Conservation (phyloP, 345 rosid species). For the Clarkia xantiana region DNA sequence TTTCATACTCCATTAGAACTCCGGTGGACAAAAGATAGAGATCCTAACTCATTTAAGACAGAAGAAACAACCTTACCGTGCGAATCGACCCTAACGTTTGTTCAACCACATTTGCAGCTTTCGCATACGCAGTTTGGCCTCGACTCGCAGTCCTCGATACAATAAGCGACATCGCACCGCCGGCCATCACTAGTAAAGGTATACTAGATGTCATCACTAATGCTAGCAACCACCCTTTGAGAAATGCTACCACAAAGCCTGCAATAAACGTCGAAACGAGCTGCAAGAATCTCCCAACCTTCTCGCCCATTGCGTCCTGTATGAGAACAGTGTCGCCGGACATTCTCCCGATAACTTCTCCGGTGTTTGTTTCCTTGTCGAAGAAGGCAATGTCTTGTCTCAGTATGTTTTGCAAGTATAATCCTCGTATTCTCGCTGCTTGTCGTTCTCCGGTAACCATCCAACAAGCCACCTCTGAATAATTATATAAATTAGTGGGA, state of each 20-base stretch:
- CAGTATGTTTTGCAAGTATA: constrained; percentile 59
- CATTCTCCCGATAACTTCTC: constrained; percentile 87
- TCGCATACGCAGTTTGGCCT: constrained; percentile 56
- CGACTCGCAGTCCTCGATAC: constrained; percentile 43
- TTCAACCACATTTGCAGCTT: constrained; percentile 59
- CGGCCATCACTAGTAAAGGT: constrained; percentile 55
- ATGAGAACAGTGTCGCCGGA: constrained; percentile 90
- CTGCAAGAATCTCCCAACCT: constrained; percentile 81
- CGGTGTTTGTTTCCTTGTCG: constrained; percentile 69
- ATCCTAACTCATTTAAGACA: neutral
- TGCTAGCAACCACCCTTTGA: constrained; percentile 79
- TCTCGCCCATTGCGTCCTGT: constrained; percentile 94
- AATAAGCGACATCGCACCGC: constrained; percentile 36
- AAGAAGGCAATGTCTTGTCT: constrained; percentile 72
- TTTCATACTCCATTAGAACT: neutral
- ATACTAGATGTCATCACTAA: constrained; percentile 55
- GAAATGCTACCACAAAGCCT: constrained; percentile 61
- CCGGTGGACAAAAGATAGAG: neutral
- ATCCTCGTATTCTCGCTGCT: constrained; percentile 52
- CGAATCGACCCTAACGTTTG: constrained; percentile 72
- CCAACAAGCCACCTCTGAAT: constrained; percentile 76
- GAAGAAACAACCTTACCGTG: constrained; percentile 33
- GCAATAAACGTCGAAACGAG: constrained; percentile 58
- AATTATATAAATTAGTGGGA: neutral
- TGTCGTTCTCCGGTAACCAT: constrained; percentile 85